Conservation (phyloP, 768 basidiomycete genomes). For the Russula vinacea region DNA sequence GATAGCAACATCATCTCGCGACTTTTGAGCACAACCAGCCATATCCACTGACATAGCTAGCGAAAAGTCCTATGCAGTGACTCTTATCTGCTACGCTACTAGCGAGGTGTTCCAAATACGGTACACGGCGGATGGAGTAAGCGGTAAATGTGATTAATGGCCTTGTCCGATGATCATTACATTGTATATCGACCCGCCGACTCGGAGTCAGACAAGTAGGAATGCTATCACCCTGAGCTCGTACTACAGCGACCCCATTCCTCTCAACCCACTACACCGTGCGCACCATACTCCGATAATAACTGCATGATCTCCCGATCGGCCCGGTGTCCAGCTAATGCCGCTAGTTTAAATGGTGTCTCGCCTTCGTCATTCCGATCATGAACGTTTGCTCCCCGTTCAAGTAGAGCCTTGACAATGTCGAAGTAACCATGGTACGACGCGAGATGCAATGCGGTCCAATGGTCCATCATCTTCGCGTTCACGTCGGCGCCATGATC, state of each 20-base stretch:
- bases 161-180: no score
- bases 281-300: background rate
- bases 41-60: no score
- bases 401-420: background rate
- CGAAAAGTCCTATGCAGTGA: no score
- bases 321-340: background rate
- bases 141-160: no score
- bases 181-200: no score
- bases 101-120: no score
- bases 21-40: no score
- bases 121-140: no score
- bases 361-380: background rate
- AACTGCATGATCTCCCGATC: background rate
- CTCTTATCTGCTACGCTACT: no score
- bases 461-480: background rate
- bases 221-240: no score
- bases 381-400: background rate
- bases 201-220: no score
- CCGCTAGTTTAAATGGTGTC: background rate
- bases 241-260: background rate
- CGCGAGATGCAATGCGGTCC: background rate
- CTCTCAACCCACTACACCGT: background rate
- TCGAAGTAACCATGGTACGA: background rate
- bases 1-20: no score
- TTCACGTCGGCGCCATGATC: background rate